Evolutionary conservation across 805 yeast genomes (phyloP), one percentile per base, ranked within the genome.

Genomic region (Grigorovia yakushimaensis): DNA sequence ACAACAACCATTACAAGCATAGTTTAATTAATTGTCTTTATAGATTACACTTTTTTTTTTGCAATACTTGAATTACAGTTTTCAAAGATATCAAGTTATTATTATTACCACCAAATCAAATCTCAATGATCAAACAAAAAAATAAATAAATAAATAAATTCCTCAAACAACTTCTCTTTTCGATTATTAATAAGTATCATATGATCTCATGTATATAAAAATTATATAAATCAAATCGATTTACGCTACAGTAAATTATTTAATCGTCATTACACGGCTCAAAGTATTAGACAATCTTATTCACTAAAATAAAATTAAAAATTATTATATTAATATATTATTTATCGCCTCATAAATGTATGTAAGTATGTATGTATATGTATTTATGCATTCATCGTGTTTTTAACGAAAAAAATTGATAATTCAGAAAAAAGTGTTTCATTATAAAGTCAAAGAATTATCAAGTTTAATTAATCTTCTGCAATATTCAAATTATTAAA

Each of bases 1-100:
- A 20, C 59, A 55, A 35, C 69, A 66, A 55, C 68, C 71, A 39
- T 51, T 62, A 51, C 66, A 62, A 51, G 68, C 69, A 47, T 64
- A 55, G 44, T 30, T 42, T 13, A 7, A 39, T n/a, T n/a, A 22
- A 22, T 21, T 21, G 27, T n/a, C 9, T 15, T 19, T 38, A 11
- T 38, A 3, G 24, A 5, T 20, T 10, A 38, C 15, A 20, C 19
- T 38, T 18, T 38, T 38, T 38, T 20, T 38, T 3, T 27, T 27
- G 13, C 33, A 27, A 10, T 15, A 10, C 13, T 27, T 27, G 15
- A 27, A 10, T 24, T 24, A 24, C 9, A 7, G 27, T 24, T 24
- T 24, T n/a, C n/a, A n/a, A n/a, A n/a, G n/a, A n/a, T n/a, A n/a
- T n/a, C n/a, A n/a, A n/a, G n/a, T n/a, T n/a, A n/a, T n/a, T n/a